Evolutionary conservation across 2,329 filamentous ascomycete species (phyloP).

Genomic region (Colletotrichum sp.): DNA sequence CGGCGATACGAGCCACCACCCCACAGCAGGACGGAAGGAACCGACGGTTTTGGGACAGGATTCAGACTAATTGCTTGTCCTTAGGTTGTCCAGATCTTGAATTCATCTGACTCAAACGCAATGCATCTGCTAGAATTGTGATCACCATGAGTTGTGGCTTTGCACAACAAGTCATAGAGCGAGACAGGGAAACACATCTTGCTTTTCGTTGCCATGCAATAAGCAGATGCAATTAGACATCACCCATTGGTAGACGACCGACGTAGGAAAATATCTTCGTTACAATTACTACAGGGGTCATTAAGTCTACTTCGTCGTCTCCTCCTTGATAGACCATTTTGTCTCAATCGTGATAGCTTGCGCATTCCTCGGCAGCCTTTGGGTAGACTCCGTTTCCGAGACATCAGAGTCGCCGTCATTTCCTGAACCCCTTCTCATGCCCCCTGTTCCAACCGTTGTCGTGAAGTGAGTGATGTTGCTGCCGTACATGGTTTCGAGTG

Average conservation of each 20-base stretch:
- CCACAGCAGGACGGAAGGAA: not conserved
- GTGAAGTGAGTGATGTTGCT: not conserved
- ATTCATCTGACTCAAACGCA: not conserved
- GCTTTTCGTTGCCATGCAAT: not conserved
- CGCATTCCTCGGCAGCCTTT: not conserved
- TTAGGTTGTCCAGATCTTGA: not conserved
- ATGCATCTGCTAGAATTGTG: not conserved
- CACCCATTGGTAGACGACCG: not conserved
- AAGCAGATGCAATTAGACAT: not conserved
- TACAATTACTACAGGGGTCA: not conserved
- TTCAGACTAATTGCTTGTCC: not conserved
- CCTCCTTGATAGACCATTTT: constrained; percentile 8
- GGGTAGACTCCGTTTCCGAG: not conserved
- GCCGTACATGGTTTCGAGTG: constrained; percentile 6
- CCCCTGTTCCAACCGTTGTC: not conserved
- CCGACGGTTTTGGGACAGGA: not conserved
- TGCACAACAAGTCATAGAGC: not conserved
- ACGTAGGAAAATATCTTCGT: not conserved
- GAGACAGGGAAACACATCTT: not conserved
- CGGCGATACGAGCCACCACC: not conserved
- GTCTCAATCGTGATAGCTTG: constrained; percentile 4
- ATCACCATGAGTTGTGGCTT: not conserved
- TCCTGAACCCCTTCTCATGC: not conserved
- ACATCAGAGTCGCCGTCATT: not conserved
- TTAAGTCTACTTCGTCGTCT: not conserved